Evolutionary conservation across 208 protist genomes (phyloP).

Genomic region (Trypanosoma cruzi): DNA sequence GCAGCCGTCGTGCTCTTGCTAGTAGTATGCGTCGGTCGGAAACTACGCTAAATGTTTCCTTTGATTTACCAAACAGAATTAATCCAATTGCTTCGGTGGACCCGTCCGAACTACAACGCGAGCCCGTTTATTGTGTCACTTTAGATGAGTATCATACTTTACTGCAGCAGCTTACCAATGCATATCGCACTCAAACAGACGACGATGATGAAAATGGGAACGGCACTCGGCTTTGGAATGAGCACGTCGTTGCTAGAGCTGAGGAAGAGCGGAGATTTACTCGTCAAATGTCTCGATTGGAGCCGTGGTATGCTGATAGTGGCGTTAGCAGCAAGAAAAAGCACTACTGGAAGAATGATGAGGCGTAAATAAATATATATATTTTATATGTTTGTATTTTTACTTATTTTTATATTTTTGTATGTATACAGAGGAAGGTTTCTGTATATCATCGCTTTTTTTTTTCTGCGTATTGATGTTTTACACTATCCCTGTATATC

Average conservation of each 20-base stretch:
- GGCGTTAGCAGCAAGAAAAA: background rate
- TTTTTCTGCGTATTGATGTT: too few species aligned
- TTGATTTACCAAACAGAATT: background rate
- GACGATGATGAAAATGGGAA: constrained; percentile 21
- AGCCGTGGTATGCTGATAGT: background rate
- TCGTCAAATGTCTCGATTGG: constrained; percentile 2
- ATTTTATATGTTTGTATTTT: too few species aligned
- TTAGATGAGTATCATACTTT: constrained; percentile 25
- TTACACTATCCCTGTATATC: too few species aligned
- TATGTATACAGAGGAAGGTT: too few species aligned
- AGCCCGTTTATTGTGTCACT: constrained; percentile 29
- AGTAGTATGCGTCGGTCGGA: constrained; percentile 14
- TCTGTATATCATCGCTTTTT: too few species aligned
- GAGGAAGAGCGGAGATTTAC: constrained; percentile 27
- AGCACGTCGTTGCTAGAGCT: constrained; percentile 16
- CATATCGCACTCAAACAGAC: background rate
- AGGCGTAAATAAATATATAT: too few species aligned
- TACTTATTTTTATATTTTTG: too few species aligned
- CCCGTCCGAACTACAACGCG: constrained; percentile 2
- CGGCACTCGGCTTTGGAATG: constrained; percentile 26
- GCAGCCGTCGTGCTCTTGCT: constrained; percentile 17
- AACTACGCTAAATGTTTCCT: background rate
- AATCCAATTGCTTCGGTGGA: constrained; percentile 16
- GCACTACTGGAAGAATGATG: too few species aligned
- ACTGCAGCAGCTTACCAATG: background rate